Evolutionary conservation across 441 rosid species (phyloP).

Genomic region (Corymbia calophylla): DNA sequence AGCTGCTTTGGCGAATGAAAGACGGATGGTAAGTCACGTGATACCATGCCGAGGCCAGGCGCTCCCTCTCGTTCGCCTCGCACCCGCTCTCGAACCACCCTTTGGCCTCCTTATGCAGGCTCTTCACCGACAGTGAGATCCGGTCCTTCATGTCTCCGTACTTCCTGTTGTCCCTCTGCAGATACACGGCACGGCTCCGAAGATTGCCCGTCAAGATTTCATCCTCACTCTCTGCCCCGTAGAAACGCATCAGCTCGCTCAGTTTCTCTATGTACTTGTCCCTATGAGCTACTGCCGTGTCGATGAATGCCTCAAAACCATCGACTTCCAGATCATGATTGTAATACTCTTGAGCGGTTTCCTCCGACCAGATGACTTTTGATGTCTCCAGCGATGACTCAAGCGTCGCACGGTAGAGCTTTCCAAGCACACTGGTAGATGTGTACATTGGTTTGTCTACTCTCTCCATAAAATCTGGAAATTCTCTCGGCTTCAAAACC

Average conservation of each 20-base stretch:
- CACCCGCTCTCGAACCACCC: constrained; percentile 68
- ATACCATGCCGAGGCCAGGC: constrained; percentile 86
- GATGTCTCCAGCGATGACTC: constrained; percentile 17
- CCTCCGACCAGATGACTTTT: constrained; percentile 27
- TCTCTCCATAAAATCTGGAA: constrained; percentile 92
- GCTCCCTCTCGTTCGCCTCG: constrained; percentile 18
- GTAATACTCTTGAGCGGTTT: constrained; percentile 30
- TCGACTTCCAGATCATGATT: constrained; percentile 61
- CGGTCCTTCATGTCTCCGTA: constrained; percentile 79
- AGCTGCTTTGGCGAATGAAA: constrained; percentile 21
- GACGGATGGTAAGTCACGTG: constrained; percentile 62
- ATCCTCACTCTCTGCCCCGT: constrained; percentile 56
- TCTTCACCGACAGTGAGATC: constrained; percentile 43
- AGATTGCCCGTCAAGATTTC: constrained; percentile 87
- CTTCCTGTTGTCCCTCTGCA: constrained; percentile 72
- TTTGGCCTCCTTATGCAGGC: constrained; percentile 50
- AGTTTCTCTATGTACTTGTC: constrained; percentile 59
- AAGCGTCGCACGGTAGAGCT: constrained; percentile 58
- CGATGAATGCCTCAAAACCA: constrained; percentile 48
- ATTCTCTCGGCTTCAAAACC: constrained; percentile 66
- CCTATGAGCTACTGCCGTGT: constrained; percentile 40
- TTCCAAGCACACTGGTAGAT: constrained; percentile 61
- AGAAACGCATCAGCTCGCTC: constrained; percentile 56
- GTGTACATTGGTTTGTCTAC: constrained; percentile 45
- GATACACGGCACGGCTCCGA: constrained; percentile 40